Evolutionary conservation across 2,329 filamentous ascomycete genomes (phyloP).

Genomic region (Pestalotiopsis sp.): DNA sequence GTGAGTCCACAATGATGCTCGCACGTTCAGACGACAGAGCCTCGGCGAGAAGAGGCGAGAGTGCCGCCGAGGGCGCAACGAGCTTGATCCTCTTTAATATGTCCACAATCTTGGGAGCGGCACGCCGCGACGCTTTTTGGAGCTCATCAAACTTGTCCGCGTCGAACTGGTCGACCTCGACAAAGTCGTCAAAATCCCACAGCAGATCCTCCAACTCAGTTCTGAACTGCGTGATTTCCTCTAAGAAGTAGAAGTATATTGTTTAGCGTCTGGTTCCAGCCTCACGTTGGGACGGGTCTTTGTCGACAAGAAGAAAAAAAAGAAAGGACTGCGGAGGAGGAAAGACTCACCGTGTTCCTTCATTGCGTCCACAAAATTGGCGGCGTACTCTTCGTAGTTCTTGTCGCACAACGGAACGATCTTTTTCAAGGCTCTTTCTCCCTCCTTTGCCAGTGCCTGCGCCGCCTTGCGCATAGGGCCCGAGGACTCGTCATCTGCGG

Average conservation of each 20-base stretch:
- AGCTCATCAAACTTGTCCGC: slow-evolving; percentile 50
- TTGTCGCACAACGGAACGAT: slow-evolving; percentile 55
- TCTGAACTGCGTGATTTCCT: slow-evolving; percentile 51
- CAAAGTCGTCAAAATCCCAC: slow-evolving; percentile 61
- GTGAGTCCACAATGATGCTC: slow-evolving; percentile 23
- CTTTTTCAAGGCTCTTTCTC: slow-evolving; percentile 50
- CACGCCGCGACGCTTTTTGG: slow-evolving; percentile 48
- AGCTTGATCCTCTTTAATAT: slow-evolving; percentile 58
- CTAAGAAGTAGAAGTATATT: slow-evolving; percentile 31
- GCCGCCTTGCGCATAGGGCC: slow-evolving; percentile 52
- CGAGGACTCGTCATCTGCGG: slow-evolving; percentile 36
- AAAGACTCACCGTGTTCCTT: slow-evolving; percentile 52
- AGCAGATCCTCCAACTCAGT: slow-evolving; percentile 51
- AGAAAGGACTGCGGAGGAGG: no score
- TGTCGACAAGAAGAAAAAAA: no score
- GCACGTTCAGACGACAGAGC: slow-evolving; percentile 8
- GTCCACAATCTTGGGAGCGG: slow-evolving; percentile 51
- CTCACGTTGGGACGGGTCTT: no score
- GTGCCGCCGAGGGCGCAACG: slow-evolving; percentile 29
- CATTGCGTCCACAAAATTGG: slow-evolving; percentile 52
- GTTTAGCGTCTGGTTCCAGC: not conserved
- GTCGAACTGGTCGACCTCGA: slow-evolving; percentile 54
- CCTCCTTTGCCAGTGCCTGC: slow-evolving; percentile 48
- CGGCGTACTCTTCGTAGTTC: slow-evolving; percentile 49
- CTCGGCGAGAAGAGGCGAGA: slow-evolving; percentile 19